Evolutionary conservation across 1,284 basidiomycete species (phyloP).

Genomic region (Anthracocystis walkeri): DNA sequence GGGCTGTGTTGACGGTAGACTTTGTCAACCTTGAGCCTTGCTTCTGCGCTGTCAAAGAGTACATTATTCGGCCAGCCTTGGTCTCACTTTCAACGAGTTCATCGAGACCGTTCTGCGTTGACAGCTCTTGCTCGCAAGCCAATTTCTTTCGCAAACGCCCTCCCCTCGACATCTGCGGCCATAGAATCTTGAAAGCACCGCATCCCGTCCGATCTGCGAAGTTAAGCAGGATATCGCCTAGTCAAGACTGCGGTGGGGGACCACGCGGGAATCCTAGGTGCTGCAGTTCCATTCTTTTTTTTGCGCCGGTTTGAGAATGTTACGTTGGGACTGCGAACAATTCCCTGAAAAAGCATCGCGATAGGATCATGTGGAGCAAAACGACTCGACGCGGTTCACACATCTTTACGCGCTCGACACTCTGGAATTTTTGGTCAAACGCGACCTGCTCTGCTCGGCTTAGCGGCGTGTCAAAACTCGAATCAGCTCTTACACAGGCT

Average conservation of each 20-base stretch:
- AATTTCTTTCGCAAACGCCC: background rate
- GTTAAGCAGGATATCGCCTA: constrained; percentile 82
- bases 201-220: constrained; percentile 84
- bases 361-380: constrained; percentile 26
- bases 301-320: background rate
- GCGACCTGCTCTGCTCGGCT: background rate
- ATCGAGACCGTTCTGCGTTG: no score
- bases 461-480: constrained; percentile 11
- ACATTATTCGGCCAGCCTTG: no score
- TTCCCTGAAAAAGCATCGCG: background rate
- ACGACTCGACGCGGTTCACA: constrained; percentile 16
- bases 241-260: constrained; percentile 87
- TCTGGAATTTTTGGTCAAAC: constrained; percentile 10
- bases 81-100: no score
- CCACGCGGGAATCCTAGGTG: constrained; percentile 84
- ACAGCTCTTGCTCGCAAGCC: no score
- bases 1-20: no score
- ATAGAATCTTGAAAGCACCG: constrained; percentile 83
- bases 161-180: constrained; percentile 75
- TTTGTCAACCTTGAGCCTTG: no score
- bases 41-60: no score
- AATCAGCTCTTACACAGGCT: constrained; percentile 8
- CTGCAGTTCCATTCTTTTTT: constrained; percentile 76
- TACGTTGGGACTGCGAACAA: background rate
- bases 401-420: constrained; percentile 33